Percentiles rank a stretch among this genome's conserved stretches.
Conservation (phyloP, 306 rosid genomes). For the Quercus agrifolia region DNA sequence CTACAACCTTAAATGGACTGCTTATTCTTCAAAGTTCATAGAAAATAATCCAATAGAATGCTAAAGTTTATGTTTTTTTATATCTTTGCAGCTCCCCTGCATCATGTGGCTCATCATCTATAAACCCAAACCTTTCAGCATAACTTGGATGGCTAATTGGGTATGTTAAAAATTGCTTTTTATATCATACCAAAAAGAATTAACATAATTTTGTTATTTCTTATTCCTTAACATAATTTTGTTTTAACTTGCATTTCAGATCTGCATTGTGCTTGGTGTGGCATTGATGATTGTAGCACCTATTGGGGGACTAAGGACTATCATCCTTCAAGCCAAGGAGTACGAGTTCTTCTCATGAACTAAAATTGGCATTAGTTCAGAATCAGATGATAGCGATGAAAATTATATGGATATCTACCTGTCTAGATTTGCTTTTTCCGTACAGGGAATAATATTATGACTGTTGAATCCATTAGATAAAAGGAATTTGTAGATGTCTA, state of each 20-base stretch:
- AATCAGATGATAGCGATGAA: neutral
- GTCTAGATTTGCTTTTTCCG: neutral
- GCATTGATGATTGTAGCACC: conserved; percentile 63
- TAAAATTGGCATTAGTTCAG: neutral
- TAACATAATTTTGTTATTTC: neutral
- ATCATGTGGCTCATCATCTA: conserved; percentile 63
- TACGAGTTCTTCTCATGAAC: conserved; percentile 69
- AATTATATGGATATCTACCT: neutral
- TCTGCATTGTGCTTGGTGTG: conserved; percentile 63
- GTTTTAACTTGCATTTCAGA: conserved; percentile 29
- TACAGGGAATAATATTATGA: neutral
- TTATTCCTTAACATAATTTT: neutral
- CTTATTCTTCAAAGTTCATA: neutral
- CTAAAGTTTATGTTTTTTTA: neutral
- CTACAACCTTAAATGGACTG: neutral
- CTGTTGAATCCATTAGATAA: neutral
- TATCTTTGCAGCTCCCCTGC: conserved; percentile 70
- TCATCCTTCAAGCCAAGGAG: conserved; percentile 42
- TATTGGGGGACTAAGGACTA: conserved; percentile 60
- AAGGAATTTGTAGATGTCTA: neutral
- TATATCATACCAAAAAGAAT: neutral
- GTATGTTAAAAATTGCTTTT: conserved; percentile 27
- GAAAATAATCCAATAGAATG: neutral
- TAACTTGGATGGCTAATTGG: conserved; percentile 72
- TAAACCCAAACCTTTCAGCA: conserved; percentile 57